Percentiles rank a stretch among this genome's conserved stretches.
These are phyloP conservation scores for Hypoxylon sp. DNA, from an alignment of 2,329 filamentous ascomycete species.

Conservation along the genomic window DNA sequence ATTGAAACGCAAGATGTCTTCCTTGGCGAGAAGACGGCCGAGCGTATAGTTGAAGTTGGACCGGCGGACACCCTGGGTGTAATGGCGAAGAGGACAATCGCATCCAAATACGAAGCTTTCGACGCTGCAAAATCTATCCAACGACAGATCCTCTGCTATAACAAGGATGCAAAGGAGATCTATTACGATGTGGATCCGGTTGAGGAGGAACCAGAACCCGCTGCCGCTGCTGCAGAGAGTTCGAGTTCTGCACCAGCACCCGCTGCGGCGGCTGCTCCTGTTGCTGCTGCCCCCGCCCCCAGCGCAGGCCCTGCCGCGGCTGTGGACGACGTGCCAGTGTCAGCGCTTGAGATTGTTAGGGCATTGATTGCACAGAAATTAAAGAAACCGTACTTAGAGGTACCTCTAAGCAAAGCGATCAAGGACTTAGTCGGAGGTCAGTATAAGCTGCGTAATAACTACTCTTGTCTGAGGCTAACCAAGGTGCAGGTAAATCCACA, in stretches of 20 bases:
- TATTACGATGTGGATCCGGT: slow-evolving; percentile 98
- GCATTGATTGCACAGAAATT: slow-evolving; percentile 95
- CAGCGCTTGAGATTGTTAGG: slow-evolving; percentile 90
- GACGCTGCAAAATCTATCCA: slow-evolving; percentile 97
- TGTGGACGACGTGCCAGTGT: slow-evolving; percentile 88
- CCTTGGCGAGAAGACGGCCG: slow-evolving; percentile 93
- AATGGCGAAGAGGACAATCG: slow-evolving; percentile 96
- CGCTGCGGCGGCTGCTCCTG: slow-evolving; percentile 67
- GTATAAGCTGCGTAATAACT: slow-evolving; percentile 54
- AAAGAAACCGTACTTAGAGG: slow-evolving; percentile 91
- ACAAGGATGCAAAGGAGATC: slow-evolving; percentile 99
- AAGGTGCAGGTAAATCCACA: slow-evolving; percentile 86
- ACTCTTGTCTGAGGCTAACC: slow-evolving; percentile 33
- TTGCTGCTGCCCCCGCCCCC: slow-evolving; percentile 71
- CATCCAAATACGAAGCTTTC: slow-evolving; percentile 98
- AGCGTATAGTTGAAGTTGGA: slow-evolving; percentile 97
- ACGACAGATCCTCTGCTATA: slow-evolving; percentile 98
- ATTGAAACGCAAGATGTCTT: slow-evolving; percentile 99
- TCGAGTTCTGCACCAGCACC: slow-evolving; percentile 62
- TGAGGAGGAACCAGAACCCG: slow-evolving; percentile 85
- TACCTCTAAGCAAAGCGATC: slow-evolving; percentile 95
- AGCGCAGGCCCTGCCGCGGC: slow-evolving; percentile 88
- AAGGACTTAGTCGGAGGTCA: slow-evolving; percentile 97
- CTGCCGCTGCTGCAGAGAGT: slow-evolving; percentile 61
- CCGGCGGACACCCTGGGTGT: slow-evolving; percentile 96